phyloP scores from a whole-genome alignment of 805 yeast species.

The Yamadazyma paraphyllophila region DNA sequence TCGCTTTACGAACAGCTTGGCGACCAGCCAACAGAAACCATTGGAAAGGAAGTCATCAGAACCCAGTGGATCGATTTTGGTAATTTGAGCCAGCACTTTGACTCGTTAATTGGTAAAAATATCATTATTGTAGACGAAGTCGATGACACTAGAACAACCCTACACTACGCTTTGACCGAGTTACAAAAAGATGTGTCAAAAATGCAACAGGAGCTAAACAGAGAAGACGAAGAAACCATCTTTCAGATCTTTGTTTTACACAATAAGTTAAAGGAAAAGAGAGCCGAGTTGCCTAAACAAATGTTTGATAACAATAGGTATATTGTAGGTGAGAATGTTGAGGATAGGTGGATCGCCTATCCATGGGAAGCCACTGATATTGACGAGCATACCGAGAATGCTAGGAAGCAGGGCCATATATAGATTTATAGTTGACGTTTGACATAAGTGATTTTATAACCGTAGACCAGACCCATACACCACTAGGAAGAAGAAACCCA shows the following conservation, averaged over 20 bases:
- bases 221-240: conserved; percentile 57
- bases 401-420: conserved; percentile 62
- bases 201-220: conserved; percentile 59
- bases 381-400: conserved; percentile 67
- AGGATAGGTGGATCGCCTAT: conserved; percentile 82
- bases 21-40: conserved; percentile 29
- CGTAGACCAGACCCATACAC: no score
- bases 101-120: conserved; percentile 77
- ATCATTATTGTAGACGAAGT: conserved; percentile 86
- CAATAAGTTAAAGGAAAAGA: conserved; percentile 79
- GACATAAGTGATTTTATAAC: no score
- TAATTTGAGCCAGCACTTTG: conserved; percentile 64
- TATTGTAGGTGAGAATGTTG: conserved; percentile 70
- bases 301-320: conserved; percentile 65
- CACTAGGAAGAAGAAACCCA: no score
- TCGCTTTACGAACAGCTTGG: conserved; percentile 61
- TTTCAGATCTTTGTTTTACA: conserved; percentile 80
- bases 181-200: conserved; percentile 60
- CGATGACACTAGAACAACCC: conserved; percentile 87
- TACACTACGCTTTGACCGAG: conserved; percentile 80
- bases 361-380: conserved; percentile 89
- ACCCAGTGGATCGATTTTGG: conserved; percentile 91
- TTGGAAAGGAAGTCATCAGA: conserved; percentile 79
- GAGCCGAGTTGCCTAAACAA: conserved; percentile 64
- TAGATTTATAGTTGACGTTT: no score